Evolutionary conservation across 805 yeast species (phyloP).

Genomic region (Cyberlindnera mississippiensis): DNA sequence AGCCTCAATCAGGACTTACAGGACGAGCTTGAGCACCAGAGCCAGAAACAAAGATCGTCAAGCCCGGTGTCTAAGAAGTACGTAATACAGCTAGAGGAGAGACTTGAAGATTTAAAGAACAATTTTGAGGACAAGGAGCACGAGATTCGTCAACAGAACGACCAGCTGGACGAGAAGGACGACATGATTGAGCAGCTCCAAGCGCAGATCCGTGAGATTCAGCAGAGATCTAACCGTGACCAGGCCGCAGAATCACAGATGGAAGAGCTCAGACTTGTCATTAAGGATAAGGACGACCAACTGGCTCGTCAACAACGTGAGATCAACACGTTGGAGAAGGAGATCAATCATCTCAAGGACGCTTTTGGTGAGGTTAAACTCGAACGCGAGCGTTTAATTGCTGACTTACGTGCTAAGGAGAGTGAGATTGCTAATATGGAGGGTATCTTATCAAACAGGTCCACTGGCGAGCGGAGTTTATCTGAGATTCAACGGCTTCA

Average conservation of each 20-base stretch:
- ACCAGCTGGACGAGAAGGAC: conserved; percentile 21
- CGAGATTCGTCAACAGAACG: conserved; percentile 20
- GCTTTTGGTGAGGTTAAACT: background rate
- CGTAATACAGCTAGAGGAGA: conserved; percentile 19
- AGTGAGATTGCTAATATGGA: conserved; percentile 10
- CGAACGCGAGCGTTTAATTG: conserved; percentile 4
- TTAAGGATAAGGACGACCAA: conserved; percentile 15
- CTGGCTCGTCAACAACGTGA: conserved; percentile 14
- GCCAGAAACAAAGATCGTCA: background rate
- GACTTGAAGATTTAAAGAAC: conserved; percentile 15
- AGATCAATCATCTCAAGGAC: conserved; percentile 1
- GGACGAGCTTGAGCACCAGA: conserved; percentile 10
- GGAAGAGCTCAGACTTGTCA: conserved; percentile 12
- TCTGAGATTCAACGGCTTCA: conserved; percentile 13
- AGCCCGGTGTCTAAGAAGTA: conserved; percentile 13
- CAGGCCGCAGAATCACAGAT: conserved; percentile 13
- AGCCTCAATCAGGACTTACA: conserved; percentile 13
- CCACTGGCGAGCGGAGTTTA: conserved; percentile 9
- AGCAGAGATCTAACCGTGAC: conserved; percentile 14
- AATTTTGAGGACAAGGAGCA: conserved; percentile 15
- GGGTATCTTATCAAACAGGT: conserved; percentile 9
- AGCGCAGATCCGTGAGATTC: conserved; percentile 15
- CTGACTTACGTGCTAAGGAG: conserved; percentile 1
- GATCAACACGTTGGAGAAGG: conserved; percentile 2
- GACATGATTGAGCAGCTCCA: conserved; percentile 18